These are phyloP conservation scores for Aspergillus sp. DNA, from an alignment of 2,329 filamentous ascomycete species.

Conservation along the genomic window DNA sequence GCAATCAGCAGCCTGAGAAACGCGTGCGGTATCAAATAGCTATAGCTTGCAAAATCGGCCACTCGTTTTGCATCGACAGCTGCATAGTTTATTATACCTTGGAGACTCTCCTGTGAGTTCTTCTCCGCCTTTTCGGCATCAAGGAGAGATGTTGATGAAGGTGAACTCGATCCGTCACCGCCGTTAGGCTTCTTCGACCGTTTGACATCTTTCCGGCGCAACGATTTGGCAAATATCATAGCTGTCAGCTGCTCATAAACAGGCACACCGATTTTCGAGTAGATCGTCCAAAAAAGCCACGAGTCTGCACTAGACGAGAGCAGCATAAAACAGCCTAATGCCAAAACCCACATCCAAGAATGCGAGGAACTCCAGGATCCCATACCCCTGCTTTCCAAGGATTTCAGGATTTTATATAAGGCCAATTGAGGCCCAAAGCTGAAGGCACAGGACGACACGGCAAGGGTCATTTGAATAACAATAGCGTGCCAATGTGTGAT, in stretches of 20 bases:
- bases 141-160: constrained; percentile 5
- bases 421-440: constrained; percentile 64
- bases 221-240: constrained; percentile 67
- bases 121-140: constrained; percentile 35
- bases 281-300: constrained; percentile 60
- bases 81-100: constrained; percentile 68
- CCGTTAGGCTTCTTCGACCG: constrained; percentile 28
- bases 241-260: constrained; percentile 62
- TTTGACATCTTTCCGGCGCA: constrained; percentile 64
- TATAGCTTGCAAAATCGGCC: constrained; percentile 57
- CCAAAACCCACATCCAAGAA: constrained; percentile 61
- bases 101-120: constrained; percentile 50
- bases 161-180: constrained; percentile 18
- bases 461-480: constrained; percentile 51
- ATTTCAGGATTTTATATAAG: constrained; percentile 56
- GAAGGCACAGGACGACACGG: constrained; percentile 47
- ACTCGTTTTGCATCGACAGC: constrained; percentile 66
- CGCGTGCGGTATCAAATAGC: constrained; percentile 56
- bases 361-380: constrained; percentile 42
- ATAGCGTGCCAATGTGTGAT: constrained; percentile 51
- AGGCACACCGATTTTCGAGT: constrained; percentile 55
- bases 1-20: constrained; percentile 57
- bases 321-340: constrained; percentile 54
- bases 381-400: constrained; percentile 50
- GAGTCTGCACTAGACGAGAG: constrained; percentile 52